Evolutionary conservation across 1,139 yeast genomes (phyloP).

Genomic region (Taiozyma sp.): DNA sequence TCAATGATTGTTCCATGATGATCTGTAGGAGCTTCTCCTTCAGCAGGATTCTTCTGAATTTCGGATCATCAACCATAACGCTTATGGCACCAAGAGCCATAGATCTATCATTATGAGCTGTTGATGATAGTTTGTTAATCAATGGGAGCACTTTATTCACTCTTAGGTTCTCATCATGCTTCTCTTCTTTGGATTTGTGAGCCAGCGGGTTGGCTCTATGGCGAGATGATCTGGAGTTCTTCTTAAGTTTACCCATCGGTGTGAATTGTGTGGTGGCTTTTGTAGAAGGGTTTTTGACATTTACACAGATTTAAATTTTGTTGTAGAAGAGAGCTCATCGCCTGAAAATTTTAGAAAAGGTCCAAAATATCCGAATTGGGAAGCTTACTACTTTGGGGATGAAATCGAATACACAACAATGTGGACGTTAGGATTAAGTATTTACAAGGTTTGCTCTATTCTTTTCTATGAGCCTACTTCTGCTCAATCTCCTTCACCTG

Average conservation of each 20-base stretch:
- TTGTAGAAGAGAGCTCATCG: conserved; percentile 4
- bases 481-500: conserved; percentile 3
- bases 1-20: conserved; percentile 59
- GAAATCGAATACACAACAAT: not conserved
- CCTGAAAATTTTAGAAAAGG: not conserved
- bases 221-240: conserved; percentile 57
- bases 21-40: conserved; percentile 67
- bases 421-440: not conserved
- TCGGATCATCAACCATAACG: conserved; percentile 63
- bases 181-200: conserved; percentile 26
- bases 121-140: conserved; percentile 56
- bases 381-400: not conserved
- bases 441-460: not conserved
- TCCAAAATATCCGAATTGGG: not conserved
- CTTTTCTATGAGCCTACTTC: not conserved
- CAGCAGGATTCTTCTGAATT: conserved; percentile 56
- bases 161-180: conserved; percentile 46
- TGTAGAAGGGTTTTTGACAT: not conserved
- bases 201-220: conserved; percentile 44
- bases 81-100: conserved; percentile 76
- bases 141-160: conserved; percentile 63
- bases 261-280: not conserved
- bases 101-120: conserved; percentile 66
- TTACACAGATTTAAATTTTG: not conserved
- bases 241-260: conserved; percentile 71